A percentile compares a stretch with the other conserved stretches of the same genome.
Evolutionary conservation across 345 rosid species (phyloP).

Genomic region (Gynandropsis gynandra): DNA sequence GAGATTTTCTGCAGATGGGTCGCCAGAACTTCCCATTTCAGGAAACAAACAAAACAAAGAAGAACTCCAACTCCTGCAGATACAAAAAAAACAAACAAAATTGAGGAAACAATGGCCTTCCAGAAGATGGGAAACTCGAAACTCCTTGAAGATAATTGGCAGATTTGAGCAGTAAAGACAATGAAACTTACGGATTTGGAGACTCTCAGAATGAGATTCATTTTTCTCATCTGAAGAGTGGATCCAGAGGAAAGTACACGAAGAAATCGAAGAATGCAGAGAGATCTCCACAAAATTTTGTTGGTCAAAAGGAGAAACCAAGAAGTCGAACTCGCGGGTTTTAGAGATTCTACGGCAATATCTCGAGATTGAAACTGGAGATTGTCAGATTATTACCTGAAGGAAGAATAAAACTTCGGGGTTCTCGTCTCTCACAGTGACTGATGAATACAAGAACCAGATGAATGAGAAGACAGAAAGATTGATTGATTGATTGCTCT

Average conservation of each 20-base stretch:
- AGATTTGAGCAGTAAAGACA: no score
- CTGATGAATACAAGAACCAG: constrained; percentile 13
- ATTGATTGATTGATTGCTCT: constrained; percentile 6
- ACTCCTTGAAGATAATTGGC: background rate
- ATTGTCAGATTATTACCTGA: constrained; percentile 9
- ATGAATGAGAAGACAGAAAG: constrained; percentile 5
- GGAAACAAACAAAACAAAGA: no score
- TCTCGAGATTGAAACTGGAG: background rate
- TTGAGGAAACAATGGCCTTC: background rate
- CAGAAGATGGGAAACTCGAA: background rate
- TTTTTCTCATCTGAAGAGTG: no score
- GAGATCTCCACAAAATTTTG: no score
- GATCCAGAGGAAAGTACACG: no score
- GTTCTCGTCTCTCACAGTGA: constrained; percentile 16
- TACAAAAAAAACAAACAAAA: background rate
- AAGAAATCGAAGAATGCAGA: no score
- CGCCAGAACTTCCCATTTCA: background rate
- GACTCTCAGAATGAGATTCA: no score
- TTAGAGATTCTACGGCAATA: background rate
- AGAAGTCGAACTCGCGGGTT: background rate
- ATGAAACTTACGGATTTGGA: no score
- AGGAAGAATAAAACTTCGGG: background rate
- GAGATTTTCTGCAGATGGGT: background rate
- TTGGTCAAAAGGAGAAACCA: no score
- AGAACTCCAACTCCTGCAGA: constrained; percentile 11